phyloP scores from a whole-genome alignment of 306 rosid genomes.

The Acacia acuminata region DNA sequence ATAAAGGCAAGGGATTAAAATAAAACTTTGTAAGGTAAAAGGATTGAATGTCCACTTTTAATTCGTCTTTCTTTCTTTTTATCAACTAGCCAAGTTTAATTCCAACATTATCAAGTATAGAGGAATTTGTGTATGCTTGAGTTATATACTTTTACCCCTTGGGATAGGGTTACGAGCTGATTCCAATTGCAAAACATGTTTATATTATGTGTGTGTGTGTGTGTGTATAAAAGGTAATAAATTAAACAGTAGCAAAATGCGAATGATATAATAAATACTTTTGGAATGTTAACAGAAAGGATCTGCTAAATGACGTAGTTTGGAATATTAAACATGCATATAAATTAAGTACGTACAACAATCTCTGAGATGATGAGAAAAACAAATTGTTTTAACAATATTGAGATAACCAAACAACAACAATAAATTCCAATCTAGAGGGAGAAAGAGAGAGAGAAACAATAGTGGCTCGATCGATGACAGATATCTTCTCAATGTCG shows the following conservation, averaged over 20 bases:
- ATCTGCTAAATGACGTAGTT: slow-evolving; percentile 41
- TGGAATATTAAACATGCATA: slow-evolving; percentile 45
- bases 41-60: too few species aligned
- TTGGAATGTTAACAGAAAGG: slow-evolving; percentile 28
- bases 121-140: not conserved
- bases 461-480: slow-evolving; percentile 51
- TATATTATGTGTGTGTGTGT: too few species aligned
- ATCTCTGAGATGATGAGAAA: slow-evolving; percentile 27
- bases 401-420: slow-evolving; percentile 36
- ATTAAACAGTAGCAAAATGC: not conserved
- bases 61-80: not conserved
- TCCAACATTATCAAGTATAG: not conserved
- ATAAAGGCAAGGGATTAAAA: too few species aligned
- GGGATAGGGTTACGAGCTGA: not conserved
- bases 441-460: not conserved
- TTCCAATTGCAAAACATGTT: not conserved
- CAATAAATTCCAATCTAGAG: slow-evolving; percentile 40
- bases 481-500: slow-evolving; percentile 88
- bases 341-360: slow-evolving; percentile 30
- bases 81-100: not conserved
- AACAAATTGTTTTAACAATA: slow-evolving; percentile 48
- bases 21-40: too few species aligned
- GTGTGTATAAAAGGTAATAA: too few species aligned
- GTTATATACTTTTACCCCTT: not conserved
- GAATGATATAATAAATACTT: slow-evolving; percentile 17